These are phyloP conservation scores for Karstenula rhodostoma DNA, from an alignment of 2,329 filamentous ascomycete species.

Conservation along the genomic window DNA sequence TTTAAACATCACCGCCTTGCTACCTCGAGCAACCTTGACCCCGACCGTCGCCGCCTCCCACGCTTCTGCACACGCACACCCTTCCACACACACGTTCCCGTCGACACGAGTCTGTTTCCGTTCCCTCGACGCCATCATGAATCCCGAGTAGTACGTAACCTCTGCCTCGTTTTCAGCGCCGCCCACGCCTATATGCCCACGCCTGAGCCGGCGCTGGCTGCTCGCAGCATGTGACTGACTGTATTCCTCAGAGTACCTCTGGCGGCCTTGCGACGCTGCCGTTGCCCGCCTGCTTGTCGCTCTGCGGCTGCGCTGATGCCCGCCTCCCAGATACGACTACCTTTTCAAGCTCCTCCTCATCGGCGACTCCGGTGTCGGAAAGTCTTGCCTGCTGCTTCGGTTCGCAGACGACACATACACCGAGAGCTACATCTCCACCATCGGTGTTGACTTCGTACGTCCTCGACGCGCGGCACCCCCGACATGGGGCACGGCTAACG, in stretches of 20 bases:
- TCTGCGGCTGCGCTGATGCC: constrained; percentile 31
- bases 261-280: constrained; percentile 6
- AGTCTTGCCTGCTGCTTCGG: constrained; percentile 97
- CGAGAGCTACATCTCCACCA: constrained; percentile 99
- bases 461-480: constrained; percentile 14
- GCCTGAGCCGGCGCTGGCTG: constrained; percentile 18
- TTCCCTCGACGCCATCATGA: constrained; percentile 69
- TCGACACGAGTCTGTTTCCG: constrained; percentile 18
- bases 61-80: constrained; percentile 2
- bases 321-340: constrained; percentile 89
- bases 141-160: constrained; percentile 85
- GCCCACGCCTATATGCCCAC: constrained; percentile 21
- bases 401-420: constrained; percentile 94
- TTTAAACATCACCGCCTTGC: constrained; percentile 15
- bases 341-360: constrained; percentile 99
- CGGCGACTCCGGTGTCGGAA: constrained; percentile 99
- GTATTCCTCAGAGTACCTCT: constrained; percentile 34
- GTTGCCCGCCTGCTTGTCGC: constrained; percentile 12
- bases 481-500: constrained; percentile 29
- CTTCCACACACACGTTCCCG: constrained; percentile 17
- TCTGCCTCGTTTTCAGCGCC: constrained; percentile 41
- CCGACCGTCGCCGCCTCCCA: constrained; percentile 13
- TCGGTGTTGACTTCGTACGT: constrained; percentile 87
- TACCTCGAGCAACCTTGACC: constrained; percentile 8
- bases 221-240: constrained; percentile 35